phyloP scores from a whole-genome alignment of 1,284 basidiomycete species.

The Cerioporus squamosus region DNA sequence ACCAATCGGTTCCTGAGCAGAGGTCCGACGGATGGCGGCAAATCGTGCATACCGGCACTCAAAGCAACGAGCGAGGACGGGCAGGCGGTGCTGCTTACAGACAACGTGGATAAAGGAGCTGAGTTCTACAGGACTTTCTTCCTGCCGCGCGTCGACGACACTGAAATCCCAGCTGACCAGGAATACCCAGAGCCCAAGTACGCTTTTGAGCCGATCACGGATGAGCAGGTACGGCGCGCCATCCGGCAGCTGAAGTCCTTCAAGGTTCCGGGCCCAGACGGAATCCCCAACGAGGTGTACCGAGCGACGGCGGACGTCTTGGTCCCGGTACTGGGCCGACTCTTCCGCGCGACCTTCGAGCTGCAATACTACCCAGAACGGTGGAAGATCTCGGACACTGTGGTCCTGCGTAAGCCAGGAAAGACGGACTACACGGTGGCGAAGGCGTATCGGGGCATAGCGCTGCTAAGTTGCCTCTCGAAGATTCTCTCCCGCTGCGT shows the following conservation, averaged over 20 bases:
- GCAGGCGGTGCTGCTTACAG: not conserved
- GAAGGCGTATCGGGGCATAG: constrained; percentile 44
- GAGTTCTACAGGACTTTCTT: constrained; percentile 38
- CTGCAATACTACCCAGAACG: constrained; percentile 32
- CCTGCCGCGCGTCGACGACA: constrained; percentile 19
- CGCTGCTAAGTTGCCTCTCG: constrained; percentile 39
- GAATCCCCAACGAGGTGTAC: constrained; percentile 41
- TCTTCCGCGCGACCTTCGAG: constrained; percentile 35
- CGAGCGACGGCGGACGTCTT: constrained; percentile 31
- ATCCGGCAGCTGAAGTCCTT: constrained; percentile 25
- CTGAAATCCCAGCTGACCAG: not conserved
- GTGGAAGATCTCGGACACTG: constrained; percentile 34
- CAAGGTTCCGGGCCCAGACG: constrained; percentile 43
- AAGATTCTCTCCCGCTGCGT: constrained; percentile 38
- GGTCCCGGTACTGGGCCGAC: constrained; percentile 27
- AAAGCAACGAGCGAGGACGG: too few relatives aligned
- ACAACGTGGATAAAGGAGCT: constrained; percentile 35
- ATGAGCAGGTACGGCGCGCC: constrained; percentile 23
- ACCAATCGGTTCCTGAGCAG: constrained; percentile 34
- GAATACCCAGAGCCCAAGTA: constrained; percentile 32
- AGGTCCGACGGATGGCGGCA: constrained; percentile 34
- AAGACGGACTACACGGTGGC: constrained; percentile 39
- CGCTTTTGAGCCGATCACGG: constrained; percentile 21
- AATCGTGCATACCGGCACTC: constrained; percentile 32
- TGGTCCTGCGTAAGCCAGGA: constrained; percentile 36